Evolutionary conservation across 2,329 filamentous ascomycete genomes (phyloP), one percentile per base, ranked within the genome.

Genomic region (Leptographium wingfieldii): DNA sequence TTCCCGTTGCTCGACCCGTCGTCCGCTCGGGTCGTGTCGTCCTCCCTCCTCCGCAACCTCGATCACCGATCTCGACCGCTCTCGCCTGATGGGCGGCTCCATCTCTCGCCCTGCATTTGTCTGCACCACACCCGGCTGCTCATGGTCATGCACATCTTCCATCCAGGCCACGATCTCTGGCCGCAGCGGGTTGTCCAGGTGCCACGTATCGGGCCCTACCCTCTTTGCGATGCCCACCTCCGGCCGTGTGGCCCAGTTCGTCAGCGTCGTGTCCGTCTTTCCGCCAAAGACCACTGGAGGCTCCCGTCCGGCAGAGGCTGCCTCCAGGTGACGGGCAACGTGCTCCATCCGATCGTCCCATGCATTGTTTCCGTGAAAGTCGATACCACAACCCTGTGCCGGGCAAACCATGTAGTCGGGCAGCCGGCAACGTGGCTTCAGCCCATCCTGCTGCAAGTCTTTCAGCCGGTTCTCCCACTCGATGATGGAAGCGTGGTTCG

Each of bases 281-380:
- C 73, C 73, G 3, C 76, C 76, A 65, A 78, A 77, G 14, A 65
- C 58, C 0, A 77, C 70, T 0, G 61, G 59, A 5, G 59, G 61
- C 61, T 73, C 71, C 19, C 63, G 63, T 11, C 70, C 70, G 3
- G 67, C 62, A 5, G 73, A 74, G 0, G 72, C 74, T 35, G 73
- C 75, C 71, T 94, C 90, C 54, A 92, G 78, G 70, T 96, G 92
- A 61, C 82, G 79, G 0, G 88, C 90, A 3, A 95, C 82, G 72
- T 96, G 92, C 71, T 96, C 92, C 84, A 95, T 90, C 29, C 88
- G 79, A 60, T 85, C 80, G 61, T 94, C 87, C 91, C 91, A 96
- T 12, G 83, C 83, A 6, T 76, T 79, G 0, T 69, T 62, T 0
- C 87, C 88, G 6, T 75, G 70, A 67, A 95, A 95, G 0, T 70